These are phyloP conservation scores for Olyra latifolia DNA, from an alignment of 176 grass and related monocot species.

Conservation along the genomic window DNA sequence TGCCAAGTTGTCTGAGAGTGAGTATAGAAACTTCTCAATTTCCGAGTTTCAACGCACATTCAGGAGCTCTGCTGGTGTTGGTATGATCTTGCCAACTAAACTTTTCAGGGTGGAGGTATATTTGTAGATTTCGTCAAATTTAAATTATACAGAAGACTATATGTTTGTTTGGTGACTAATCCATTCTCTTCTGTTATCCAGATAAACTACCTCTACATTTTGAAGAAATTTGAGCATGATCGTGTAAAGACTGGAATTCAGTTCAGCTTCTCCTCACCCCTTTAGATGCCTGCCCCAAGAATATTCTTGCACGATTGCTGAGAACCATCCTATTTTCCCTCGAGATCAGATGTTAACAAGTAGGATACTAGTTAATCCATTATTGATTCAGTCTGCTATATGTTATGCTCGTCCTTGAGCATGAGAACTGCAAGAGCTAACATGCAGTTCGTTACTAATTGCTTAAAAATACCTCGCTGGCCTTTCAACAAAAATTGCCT, in stretches of 20 bases:
- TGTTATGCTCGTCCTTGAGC: neutral
- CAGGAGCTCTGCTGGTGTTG: slow-evolving; percentile 71
- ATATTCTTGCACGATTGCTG: neutral
- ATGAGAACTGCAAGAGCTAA: neutral
- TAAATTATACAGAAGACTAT: neutral
- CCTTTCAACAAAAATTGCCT: neutral
- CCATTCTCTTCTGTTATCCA: slow-evolving; percentile 24
- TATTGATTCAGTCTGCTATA: neutral
- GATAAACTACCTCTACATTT: slow-evolving; percentile 71
- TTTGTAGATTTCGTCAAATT: slow-evolving; percentile 1
- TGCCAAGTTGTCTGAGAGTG: slow-evolving; percentile 48
- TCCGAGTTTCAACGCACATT: slow-evolving; percentile 46
- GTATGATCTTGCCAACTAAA: slow-evolving; percentile 65
- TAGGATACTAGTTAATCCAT: neutral
- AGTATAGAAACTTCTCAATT: slow-evolving; percentile 57
- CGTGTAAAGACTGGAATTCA: slow-evolving; percentile 73
- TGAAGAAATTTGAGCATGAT: slow-evolving; percentile 77
- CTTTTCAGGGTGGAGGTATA: slow-evolving; percentile 62
- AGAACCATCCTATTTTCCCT: neutral
- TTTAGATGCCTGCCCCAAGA: slow-evolving; percentile 25
- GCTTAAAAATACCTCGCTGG: neutral
- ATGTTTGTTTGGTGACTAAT: slow-evolving; percentile 16
- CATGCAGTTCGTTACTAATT: neutral
- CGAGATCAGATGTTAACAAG: slow-evolving; percentile 12
- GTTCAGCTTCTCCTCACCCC: slow-evolving; percentile 68